A percentile compares a stretch with the other conserved stretches of the same genome.
phyloP scores from a whole-genome alignment of 1,284 basidiomycete genomes.

The Moniliella sp. region DNA sequence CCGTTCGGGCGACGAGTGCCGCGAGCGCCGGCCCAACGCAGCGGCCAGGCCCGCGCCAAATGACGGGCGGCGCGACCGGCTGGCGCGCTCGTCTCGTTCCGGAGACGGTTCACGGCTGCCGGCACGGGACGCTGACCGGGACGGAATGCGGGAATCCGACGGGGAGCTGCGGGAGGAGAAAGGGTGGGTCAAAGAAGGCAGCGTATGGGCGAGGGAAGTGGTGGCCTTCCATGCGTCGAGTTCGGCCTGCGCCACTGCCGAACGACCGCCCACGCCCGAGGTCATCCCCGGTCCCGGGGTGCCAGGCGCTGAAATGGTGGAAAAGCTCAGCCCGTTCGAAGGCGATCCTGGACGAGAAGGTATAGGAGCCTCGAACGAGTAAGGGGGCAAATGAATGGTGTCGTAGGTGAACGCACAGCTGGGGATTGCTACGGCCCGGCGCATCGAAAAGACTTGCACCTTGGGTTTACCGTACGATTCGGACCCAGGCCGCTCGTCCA shows the following conservation, averaged over 20 bases:
- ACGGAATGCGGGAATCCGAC: constrained; percentile 5
- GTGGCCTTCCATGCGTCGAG: constrained; percentile 19
- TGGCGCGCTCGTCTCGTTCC: no score
- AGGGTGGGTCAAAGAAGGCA: no score
- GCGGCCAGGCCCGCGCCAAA: no score
- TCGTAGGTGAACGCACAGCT: constrained; percentile 26
- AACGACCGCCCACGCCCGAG: no score
- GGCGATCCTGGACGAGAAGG: constrained; percentile 18
- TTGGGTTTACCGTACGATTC: constrained; percentile 25
- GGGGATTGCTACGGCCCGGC: constrained; percentile 16
- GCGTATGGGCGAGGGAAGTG: constrained; percentile 12
- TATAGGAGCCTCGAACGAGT: constrained; percentile 20
- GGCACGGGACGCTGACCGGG: constrained; percentile 8
- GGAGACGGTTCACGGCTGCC: constrained; percentile 14
- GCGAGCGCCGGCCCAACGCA: neutral
- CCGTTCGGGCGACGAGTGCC: neutral
- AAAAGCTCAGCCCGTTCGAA: no score
- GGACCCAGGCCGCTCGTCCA: constrained; percentile 16
- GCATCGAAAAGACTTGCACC: constrained; percentile 30
- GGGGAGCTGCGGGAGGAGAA: constrained; percentile 11
- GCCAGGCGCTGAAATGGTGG: no score
- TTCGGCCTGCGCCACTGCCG: no score
- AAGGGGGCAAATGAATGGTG: constrained; percentile 29
- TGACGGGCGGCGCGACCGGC: no score
- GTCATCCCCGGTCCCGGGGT: no score